Conservation (phyloP, 352 stramenopile genomes). For the Pythium myriotylum region DNA sequence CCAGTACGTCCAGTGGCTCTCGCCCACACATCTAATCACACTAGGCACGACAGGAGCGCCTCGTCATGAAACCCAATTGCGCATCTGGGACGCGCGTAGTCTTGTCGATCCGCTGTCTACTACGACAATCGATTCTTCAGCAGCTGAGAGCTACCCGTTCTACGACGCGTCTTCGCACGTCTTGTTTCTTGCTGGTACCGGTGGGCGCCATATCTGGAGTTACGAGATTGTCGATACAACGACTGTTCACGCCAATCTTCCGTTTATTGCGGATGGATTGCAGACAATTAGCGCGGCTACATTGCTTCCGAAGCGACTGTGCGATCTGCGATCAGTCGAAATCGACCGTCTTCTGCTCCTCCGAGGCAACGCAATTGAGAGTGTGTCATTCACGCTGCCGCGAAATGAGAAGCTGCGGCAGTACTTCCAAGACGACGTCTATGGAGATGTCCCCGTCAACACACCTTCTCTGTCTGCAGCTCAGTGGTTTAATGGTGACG, state of each 20-base stretch:
- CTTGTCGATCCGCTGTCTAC: slow-evolving; percentile 64
- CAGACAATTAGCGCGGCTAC: slow-evolving; percentile 58
- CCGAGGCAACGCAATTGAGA: slow-evolving; percentile 50
- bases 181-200: slow-evolving; percentile 68
- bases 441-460: slow-evolving; percentile 37
- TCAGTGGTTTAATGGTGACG: slow-evolving; percentile 64
- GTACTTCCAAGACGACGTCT: slow-evolving; percentile 87
- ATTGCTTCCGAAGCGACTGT: slow-evolving; percentile 65
- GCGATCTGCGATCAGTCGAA: slow-evolving; percentile 71
- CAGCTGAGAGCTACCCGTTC: slow-evolving; percentile 46
- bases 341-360: slow-evolving; percentile 66
- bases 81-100: slow-evolving; percentile 73
- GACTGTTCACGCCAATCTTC: slow-evolving; percentile 57
- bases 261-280: slow-evolving; percentile 53
- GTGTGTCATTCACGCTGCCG: slow-evolving; percentile 68
- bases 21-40: slow-evolving; percentile 40
- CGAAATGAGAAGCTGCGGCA: slow-evolving; percentile 63
- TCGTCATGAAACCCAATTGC: slow-evolving; percentile 67
- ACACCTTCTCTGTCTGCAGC: slow-evolving; percentile 36
- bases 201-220: slow-evolving; percentile 73
- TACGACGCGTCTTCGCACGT: slow-evolving; percentile 71
- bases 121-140: slow-evolving; percentile 41
- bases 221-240: slow-evolving; percentile 62
- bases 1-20: slow-evolving; percentile 70
- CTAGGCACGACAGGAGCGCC: slow-evolving; percentile 51